Evolutionary conservation across 371 early-diverging fungal species (phyloP).

Genomic region (Parasitella parasitica): DNA sequence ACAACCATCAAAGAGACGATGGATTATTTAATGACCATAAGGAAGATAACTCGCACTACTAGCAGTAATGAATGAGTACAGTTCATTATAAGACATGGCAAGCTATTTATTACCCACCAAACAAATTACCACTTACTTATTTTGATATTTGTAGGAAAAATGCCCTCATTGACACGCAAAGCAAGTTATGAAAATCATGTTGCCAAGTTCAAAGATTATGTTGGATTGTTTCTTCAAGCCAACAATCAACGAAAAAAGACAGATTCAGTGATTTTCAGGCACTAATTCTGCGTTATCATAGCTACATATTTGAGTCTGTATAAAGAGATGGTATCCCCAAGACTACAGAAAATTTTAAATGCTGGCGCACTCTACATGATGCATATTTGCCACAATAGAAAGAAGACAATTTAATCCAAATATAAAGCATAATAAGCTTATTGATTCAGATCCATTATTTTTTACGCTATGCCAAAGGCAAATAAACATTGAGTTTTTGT

Average conservation of each 20-base stretch:
- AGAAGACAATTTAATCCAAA: constrained; percentile 75
- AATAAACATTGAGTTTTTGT: constrained; percentile 83
- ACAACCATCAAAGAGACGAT: constrained; percentile 48
- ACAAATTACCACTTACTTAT: neutral
- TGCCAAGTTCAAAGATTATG: constrained; percentile 82
- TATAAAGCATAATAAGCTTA: constrained; percentile 26
- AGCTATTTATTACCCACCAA: constrained; percentile 40
- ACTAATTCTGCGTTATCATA: neutral
- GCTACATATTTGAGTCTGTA: constrained; percentile 52
- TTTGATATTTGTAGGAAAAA: too few relatives aligned
- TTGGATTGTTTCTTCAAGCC: constrained; percentile 84
- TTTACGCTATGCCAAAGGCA: constrained; percentile 83
- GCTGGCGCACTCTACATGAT: constrained; percentile 45
- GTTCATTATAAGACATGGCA: too few relatives aligned
- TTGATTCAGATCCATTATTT: neutral
- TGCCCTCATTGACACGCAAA: too few relatives aligned
- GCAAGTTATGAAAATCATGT: too few relatives aligned
- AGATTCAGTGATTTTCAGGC: constrained; percentile 27
- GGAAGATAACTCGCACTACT: constrained; percentile 54
- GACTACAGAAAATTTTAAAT: constrained; percentile 88
- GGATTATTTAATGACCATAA: constrained; percentile 51
- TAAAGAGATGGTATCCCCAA: constrained; percentile 88
- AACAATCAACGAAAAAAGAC: constrained; percentile 86
- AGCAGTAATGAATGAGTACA: neutral
- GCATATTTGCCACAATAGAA: constrained; percentile 69